Percentiles rank a stretch among this genome's conserved stretches.
phyloP scores from a whole-genome alignment of 2,329 filamentous ascomycete genomes.

The Trichoderma atroviride region DNA sequence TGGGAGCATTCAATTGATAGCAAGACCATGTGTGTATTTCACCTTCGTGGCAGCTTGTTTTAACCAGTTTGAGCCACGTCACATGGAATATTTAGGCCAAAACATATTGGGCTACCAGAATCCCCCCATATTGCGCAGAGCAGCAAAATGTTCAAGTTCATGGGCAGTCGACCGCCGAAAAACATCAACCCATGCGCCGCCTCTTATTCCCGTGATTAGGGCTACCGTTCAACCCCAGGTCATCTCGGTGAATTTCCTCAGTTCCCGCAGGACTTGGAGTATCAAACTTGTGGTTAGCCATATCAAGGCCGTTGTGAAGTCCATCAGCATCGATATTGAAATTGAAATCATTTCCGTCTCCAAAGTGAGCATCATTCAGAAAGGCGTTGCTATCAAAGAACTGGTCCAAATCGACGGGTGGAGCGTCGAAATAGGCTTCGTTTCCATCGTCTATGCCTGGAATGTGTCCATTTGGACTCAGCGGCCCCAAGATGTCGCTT shows the following conservation, averaged over 20 bases:
- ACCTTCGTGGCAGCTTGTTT: too few relatives aligned
- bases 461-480: constrained; percentile 78
- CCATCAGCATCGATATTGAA: constrained; percentile 50
- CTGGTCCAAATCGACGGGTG: constrained; percentile 54
- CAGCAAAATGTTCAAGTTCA: background rate
- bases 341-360: constrained; percentile 54
- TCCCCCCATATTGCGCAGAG: background rate
- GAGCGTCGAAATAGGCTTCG: constrained; percentile 41
- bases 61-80: too few relatives aligned
- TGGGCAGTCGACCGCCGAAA: background rate
- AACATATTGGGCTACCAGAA: too few relatives aligned
- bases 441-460: constrained; percentile 62
- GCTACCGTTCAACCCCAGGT: constrained; percentile 38
- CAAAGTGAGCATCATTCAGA: constrained; percentile 44
- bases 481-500: constrained; percentile 71
- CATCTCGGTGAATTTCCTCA: constrained; percentile 54
- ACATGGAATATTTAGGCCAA: too few relatives aligned
- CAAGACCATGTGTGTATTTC: background rate
- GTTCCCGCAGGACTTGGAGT: constrained; percentile 52
- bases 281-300: constrained; percentile 29
- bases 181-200: constrained; percentile 40
- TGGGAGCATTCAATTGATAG: background rate
- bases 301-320: constrained; percentile 12
- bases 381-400: constrained; percentile 52
- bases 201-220: constrained; percentile 42